Evolutionary conservation across 23 red algal species (phyloP).

Genomic region (Pyropia yezoensis): DNA sequence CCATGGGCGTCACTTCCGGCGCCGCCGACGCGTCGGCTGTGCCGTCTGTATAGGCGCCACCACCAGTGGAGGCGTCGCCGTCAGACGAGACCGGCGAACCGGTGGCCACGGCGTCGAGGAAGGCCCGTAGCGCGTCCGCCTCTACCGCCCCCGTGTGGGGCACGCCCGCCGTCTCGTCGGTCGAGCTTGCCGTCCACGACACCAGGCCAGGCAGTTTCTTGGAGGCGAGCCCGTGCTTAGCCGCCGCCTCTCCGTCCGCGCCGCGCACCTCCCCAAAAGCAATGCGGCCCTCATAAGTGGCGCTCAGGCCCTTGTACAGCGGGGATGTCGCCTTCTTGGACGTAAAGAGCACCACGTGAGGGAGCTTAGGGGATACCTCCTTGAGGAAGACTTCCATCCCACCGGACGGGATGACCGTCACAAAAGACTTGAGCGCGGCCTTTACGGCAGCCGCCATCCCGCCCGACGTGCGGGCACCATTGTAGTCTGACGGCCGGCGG

Average conservation of each 20-base stretch:
- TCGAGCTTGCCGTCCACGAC: slow-evolving; percentile 18
- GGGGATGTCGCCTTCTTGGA: slow-evolving; percentile 46
- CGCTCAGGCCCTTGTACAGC: slow-evolving; percentile 65
- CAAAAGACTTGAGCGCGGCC: slow-evolving; percentile 42
- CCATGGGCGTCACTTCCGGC: too few species aligned
- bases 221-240: slow-evolving; percentile 9
- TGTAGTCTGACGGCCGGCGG: slow-evolving; percentile 54
- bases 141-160: slow-evolving; percentile 29
- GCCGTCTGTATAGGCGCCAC: background rate
- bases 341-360: slow-evolving; percentile 87
- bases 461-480: slow-evolving; percentile 46
- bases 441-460: slow-evolving; percentile 56
- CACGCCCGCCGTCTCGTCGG: slow-evolving; percentile 5
- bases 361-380: slow-evolving; percentile 48
- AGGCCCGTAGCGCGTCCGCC: slow-evolving; percentile 19
- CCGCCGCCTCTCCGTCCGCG: slow-evolving; percentile 19
- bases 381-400: slow-evolving; percentile 67
- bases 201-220: slow-evolving; percentile 21
- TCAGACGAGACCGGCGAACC: background rate
- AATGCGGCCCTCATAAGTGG: slow-evolving; percentile 31
- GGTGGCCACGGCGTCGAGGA: slow-evolving; percentile 19
- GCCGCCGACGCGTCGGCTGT: slow-evolving; percentile 11
- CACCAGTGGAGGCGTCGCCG: background rate
- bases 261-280: slow-evolving; percentile 67
- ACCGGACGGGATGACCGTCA: slow-evolving; percentile 43